Evolutionary conservation across 2,329 filamentous ascomycete species (phyloP), one percentile per base, ranked within the genome.

Genomic region (Neofusicoccum cordaticola): DNA sequence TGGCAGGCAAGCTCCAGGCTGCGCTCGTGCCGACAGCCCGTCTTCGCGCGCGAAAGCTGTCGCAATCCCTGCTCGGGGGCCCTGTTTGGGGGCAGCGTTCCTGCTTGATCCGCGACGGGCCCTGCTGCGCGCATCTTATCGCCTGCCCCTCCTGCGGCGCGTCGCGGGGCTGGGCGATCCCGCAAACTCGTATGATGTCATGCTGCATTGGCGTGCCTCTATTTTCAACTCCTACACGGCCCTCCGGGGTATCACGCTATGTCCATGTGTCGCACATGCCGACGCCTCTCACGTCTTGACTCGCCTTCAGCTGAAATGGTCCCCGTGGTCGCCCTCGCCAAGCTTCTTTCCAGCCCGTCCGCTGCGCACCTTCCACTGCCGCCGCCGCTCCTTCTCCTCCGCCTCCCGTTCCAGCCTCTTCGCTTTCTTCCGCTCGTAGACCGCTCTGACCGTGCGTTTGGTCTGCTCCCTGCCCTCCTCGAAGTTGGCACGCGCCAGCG

Each of bases 361-460:
- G 63, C 79, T 78, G 53, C 84, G 79, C 62, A 80, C 66, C 66
- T 75, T 77, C 74, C 73, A 75, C 48, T 72, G 67, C 68, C 73
- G 75, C 58, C 73, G 67, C 56, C 70, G 69, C 65, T 79, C 77
- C 64, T 70, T 74, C 56, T 79, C 78, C 15, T 74, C 73, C 62
- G 71, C 73, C 69, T 85, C 82, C 58, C 75, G 68, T 66, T 86
- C 82, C 71, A 90, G 78, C 15, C 93, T 82, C 66, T 81, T 72
- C 74, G 83, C 86, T 80, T 90, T 95, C 83, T 97, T 97, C 67
- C 95, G 84, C 82, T 97, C 92, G 77, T 97, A 99, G 1, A 99
- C 92, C 3, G 93, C 95, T 60, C 90, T 82, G 0, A 99, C 88
- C 1, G 92, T 92, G 22, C 87, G 84, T 68, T 86, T 88, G 19